Evolutionary conservation across 78 protist genomes (phyloP), one percentile per base, ranked within the genome.

Genomic region (Monosiga brevicollis): DNA sequence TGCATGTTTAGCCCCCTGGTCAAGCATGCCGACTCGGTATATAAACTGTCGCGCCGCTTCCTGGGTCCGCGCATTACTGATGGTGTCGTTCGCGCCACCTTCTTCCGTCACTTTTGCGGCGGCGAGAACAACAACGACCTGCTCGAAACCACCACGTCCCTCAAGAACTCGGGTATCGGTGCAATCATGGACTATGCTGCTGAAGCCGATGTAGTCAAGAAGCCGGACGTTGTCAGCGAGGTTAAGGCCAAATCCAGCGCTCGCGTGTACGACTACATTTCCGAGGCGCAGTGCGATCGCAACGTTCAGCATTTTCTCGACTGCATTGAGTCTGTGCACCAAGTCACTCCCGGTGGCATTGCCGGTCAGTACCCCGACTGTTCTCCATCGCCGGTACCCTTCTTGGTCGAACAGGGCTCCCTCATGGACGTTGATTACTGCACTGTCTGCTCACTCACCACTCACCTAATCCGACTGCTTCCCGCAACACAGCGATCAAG

Each of bases 141-240:
- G 1, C 23, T 0, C 40, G 43, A 86, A 3, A 42, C 42, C 40
- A n/a, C n/a, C n/a, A n/a, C 62, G 62, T 49, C 29, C 62, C 29
- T 49, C 62, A 49, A 49, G 6, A 15, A 49, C 62, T 20, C 6
- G 2, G 88, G 88, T n/a, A 36, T 91, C 25, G 94, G 90, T 2
- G 79, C 90, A 29, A 88, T 91, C 22, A 77, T 91, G 3, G 94
- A 91, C 80, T 91, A 91, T 54, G 91, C 94, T 1, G 94, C 91
- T 10, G 91, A 91, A 78, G 83, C 86, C 22, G 92, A 89, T 43
- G 87, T 88, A 0, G 78, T 70, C 11, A 42, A 76, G 3, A 82
- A 62, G 62, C 62, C 2, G 79, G 62, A 49, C 29, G 62, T 20
- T 36, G 78, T 40, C 29, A 34, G 0, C 24, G 79, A 1, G 25